Evolutionary conservation across 2,329 filamentous ascomycete species (phyloP).

Genomic region (Ascochyta viciae-villosae): DNA sequence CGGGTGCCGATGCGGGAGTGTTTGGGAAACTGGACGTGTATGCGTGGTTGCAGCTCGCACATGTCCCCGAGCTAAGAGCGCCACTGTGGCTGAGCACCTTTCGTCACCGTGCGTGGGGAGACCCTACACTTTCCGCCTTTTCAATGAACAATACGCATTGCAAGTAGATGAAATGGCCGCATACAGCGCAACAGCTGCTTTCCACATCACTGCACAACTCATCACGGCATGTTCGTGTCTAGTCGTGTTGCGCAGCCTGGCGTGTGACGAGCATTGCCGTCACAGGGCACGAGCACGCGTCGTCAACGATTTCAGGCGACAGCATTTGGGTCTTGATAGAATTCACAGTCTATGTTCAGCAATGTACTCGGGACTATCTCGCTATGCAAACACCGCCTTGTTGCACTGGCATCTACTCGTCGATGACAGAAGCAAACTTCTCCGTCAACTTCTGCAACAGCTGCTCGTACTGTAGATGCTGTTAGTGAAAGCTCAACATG

Average conservation of each 20-base stretch:
- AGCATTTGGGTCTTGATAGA: slow-evolving; percentile 35
- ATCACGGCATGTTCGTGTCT: background rate
- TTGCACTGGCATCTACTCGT: slow-evolving; percentile 70
- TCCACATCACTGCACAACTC: background rate
- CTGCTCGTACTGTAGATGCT: slow-evolving; percentile 76
- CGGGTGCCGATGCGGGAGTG: slow-evolving; percentile 26
- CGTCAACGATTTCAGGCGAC: slow-evolving; percentile 46
- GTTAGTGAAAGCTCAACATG: slow-evolving; percentile 47
- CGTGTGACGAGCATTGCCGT: slow-evolving; percentile 31
- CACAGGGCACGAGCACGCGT: slow-evolving; percentile 41
- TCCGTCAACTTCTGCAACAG: slow-evolving; percentile 92
- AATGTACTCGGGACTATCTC: slow-evolving; percentile 33
- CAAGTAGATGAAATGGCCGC: background rate
- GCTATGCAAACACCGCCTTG: slow-evolving; percentile 36
- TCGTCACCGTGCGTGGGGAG: background rate
- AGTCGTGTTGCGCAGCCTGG: background rate
- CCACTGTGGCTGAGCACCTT: slow-evolving; percentile 14
- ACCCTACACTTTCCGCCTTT: background rate
- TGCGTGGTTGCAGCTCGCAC: slow-evolving; percentile 25
- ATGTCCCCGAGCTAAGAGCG: slow-evolving; percentile 17
- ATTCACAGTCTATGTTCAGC: slow-evolving; percentile 37
- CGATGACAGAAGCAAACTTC: slow-evolving; percentile 94
- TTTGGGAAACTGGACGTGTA: slow-evolving; percentile 27
- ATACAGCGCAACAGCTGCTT: background rate
- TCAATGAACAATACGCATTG: background rate